phyloP scores from a whole-genome alignment of 768 basidiomycete genomes.

The Boletus barrowsii region DNA sequence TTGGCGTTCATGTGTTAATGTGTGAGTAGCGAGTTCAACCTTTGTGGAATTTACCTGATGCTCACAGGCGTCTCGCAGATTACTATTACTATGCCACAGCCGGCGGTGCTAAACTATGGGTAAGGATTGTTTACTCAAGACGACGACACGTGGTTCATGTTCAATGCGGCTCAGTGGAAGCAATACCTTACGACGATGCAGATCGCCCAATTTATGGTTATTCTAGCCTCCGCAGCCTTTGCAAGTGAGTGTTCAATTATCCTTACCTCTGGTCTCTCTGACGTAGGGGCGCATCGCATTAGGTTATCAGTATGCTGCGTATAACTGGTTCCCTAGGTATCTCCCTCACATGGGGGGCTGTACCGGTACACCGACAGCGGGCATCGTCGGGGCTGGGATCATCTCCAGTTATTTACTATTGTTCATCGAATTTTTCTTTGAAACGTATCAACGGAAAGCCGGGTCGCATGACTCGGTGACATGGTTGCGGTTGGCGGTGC shows the following conservation, averaged over 20 bases:
- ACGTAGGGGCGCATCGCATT: neutral
- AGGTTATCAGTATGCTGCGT: conserved; percentile 21
- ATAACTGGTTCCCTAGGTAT: conserved; percentile 15
- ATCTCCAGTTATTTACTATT: conserved; percentile 19
- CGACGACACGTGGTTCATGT: neutral
- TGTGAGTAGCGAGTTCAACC: conserved; percentile 49
- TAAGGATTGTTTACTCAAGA: neutral
- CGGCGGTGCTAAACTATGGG: conserved; percentile 39
- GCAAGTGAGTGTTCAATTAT: conserved; percentile 5
- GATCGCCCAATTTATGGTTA: conserved; percentile 21
- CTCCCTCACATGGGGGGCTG: conserved; percentile 20
- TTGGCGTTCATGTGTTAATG: conserved; percentile 93
- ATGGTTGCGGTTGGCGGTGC: neutral
- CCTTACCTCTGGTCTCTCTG: neutral
- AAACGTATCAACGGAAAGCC: conserved; percentile 14
- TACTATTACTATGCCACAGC: conserved; percentile 98
- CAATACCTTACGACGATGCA: conserved; percentile 24
- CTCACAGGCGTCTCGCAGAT: conserved; percentile 45
- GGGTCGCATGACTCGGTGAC: neutral
- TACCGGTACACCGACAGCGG: conserved; percentile 12
- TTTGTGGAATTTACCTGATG: neutral
- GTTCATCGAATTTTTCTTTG: conserved; percentile 23
- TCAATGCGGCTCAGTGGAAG: conserved; percentile 17
- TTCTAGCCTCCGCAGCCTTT: conserved; percentile 8
- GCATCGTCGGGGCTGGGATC: conserved; percentile 8